Conservation (phyloP, 192 early-diverging fungal species). For the Backusella australiensis region DNA sequence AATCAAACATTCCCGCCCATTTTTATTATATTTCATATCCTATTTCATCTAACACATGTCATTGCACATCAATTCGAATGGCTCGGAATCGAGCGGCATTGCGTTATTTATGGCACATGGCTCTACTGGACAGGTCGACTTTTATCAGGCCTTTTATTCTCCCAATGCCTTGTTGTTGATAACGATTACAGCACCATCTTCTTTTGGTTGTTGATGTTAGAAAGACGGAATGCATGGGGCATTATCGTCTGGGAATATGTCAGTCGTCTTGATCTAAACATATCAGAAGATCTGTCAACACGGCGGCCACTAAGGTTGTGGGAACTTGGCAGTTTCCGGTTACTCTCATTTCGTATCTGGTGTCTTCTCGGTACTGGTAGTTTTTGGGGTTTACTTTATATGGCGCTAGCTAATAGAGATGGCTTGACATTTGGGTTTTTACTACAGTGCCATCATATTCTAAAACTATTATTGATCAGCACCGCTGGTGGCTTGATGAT, state of each 20-base stretch:
- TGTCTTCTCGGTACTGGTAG: conserved; percentile 48
- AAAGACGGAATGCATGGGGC: conserved; percentile 53
- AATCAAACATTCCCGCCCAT: conserved; percentile 35
- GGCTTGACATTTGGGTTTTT: conserved; percentile 23
- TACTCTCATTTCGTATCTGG: conserved; percentile 43
- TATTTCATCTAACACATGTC: conserved; percentile 47
- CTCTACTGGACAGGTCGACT: conserved; percentile 56
- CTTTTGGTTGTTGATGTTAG: conserved; percentile 45
- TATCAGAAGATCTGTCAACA: background rate
- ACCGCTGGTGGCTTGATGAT: conserved; percentile 44
- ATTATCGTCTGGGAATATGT: conserved; percentile 54
- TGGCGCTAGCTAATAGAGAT: conserved; percentile 26
- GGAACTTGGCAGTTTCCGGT: conserved; percentile 18
- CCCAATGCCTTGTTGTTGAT: conserved; percentile 39
- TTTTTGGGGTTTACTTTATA: conserved; percentile 47
- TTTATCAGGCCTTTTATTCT: conserved; percentile 43
- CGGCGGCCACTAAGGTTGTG: background rate
- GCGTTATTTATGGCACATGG: conserved; percentile 59
- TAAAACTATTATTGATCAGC: conserved; percentile 40
- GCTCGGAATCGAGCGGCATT: conserved; percentile 42
- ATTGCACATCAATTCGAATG: conserved; percentile 42
- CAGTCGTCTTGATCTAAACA: conserved; percentile 40
- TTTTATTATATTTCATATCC: conserved; percentile 26
- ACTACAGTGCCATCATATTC: conserved; percentile 29
- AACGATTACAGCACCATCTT: conserved; percentile 36